Evolutionary conservation across 2,329 filamentous ascomycete species (phyloP).

Genomic region (Trichoderma brevicompactum): DNA sequence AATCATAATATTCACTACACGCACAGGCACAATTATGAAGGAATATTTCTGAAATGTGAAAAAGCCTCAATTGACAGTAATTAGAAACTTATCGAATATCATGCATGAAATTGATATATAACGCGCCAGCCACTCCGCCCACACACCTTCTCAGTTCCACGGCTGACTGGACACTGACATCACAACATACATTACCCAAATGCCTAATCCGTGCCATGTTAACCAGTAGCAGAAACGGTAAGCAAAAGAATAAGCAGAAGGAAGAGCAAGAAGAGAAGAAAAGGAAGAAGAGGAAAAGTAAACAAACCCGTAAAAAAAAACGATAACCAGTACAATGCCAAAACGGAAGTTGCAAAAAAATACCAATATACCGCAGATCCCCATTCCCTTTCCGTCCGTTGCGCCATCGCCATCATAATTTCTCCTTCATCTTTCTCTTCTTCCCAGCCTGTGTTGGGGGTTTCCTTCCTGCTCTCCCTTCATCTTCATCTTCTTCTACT

Average conservation of each 20-base stretch:
- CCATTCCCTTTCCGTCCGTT: conserved; percentile 27
- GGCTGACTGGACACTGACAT: background rate
- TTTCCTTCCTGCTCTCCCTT: background rate
- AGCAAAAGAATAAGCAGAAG: conserved; percentile 1
- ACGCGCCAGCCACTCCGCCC: conserved; percentile 9
- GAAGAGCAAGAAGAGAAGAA: conserved; percentile 14
- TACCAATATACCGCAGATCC: conserved; percentile 12
- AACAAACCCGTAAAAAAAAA: conserved; percentile 11
- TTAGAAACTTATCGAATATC: conserved; percentile 24
- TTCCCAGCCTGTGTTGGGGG: background rate
- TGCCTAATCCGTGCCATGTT: conserved; percentile 17
- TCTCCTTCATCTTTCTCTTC: background rate
- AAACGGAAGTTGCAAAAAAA: conserved; percentile 4
- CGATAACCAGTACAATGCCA: conserved; percentile 29
- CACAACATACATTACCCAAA: conserved; percentile 30
- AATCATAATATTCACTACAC: background rate
- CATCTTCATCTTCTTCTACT: conserved; percentile 5
- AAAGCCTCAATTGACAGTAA: background rate
- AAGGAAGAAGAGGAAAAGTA: conserved; percentile 19
- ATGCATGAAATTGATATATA: conserved; percentile 26
- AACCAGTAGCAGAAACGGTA: conserved; percentile 23
- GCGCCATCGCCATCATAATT: conserved; percentile 23
- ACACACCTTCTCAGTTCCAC: background rate
- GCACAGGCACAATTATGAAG: background rate
- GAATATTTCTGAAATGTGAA: background rate